phyloP scores from a whole-genome alignment of 768 basidiomycete species.

The Podaxis sp. region DNA sequence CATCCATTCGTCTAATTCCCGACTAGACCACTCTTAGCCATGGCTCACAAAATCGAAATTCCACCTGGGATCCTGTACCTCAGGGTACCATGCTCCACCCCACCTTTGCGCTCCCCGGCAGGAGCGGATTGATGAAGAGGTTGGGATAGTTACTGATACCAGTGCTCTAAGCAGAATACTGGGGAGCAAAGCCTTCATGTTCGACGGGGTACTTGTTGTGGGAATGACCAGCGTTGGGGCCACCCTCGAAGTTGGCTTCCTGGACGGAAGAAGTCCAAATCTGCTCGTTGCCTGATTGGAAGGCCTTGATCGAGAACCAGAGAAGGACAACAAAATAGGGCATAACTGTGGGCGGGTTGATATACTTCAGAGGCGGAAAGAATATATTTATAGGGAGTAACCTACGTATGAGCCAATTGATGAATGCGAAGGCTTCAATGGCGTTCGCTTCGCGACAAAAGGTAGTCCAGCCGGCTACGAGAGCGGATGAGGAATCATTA shows the following conservation, averaged over 20 bases:
- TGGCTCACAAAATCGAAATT: constrained; percentile 14
- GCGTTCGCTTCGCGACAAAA: constrained; percentile 36
- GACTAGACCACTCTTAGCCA: neutral
- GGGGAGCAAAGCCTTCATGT: constrained; percentile 1
- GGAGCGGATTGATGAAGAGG: too few relatives aligned
- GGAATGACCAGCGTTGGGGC: neutral
- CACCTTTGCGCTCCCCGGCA: too few relatives aligned
- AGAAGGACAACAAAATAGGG: constrained; percentile 31
- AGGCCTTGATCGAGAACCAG: constrained; percentile 26
- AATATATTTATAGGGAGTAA: constrained; percentile 1
- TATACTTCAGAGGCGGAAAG: neutral
- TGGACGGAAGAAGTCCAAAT: constrained; percentile 37
- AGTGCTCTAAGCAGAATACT: constrained; percentile 7
- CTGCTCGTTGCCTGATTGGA: constrained; percentile 30
- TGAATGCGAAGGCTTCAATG: constrained; percentile 43
- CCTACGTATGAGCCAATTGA: constrained; percentile 42
- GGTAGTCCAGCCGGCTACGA: constrained; percentile 2
- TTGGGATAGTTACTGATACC: too few relatives aligned
- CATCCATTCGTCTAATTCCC: too few relatives aligned
- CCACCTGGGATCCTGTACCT: constrained; percentile 27
- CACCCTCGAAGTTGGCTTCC: constrained; percentile 26
- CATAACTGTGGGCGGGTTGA: constrained; percentile 27
- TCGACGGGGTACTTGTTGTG: constrained; percentile 2
- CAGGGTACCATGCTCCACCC: too few relatives aligned
- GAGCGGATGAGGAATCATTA: neutral